A percentile compares a stretch with the other conserved stretches of the same genome.
Conservation (phyloP, 2,329 filamentous ascomycete genomes). For the Colletotrichum sansevieriae region DNA sequence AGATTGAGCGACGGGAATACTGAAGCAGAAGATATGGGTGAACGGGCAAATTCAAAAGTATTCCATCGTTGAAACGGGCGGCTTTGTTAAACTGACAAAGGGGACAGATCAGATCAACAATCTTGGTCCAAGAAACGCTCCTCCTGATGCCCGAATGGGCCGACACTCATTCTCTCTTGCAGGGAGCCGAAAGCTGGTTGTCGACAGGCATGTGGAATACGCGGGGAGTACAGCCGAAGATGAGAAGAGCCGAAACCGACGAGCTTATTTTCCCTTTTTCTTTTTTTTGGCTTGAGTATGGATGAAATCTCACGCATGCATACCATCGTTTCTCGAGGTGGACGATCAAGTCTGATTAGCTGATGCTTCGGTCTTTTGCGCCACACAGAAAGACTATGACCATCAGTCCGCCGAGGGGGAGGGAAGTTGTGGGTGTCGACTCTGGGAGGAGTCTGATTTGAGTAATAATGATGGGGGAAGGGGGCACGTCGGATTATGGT, state of each 20-base stretch:
- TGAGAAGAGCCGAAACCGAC: constrained; percentile 16
- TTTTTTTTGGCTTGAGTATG: not conserved
- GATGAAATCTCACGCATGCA: not conserved
- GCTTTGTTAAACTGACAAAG: too few relatives aligned
- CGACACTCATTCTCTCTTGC: too few relatives aligned
- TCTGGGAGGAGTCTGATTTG: not conserved
- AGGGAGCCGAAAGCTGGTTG: not conserved
- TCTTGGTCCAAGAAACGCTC: too few relatives aligned
- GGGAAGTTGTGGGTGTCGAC: not conserved
- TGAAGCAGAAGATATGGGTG: too few relatives aligned
- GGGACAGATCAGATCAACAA: too few relatives aligned
- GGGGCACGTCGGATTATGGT: not conserved
- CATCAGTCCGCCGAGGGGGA: too few relatives aligned
- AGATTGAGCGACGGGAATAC: too few relatives aligned
- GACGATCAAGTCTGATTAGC: constrained; percentile 6
- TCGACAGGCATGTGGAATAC: not conserved
- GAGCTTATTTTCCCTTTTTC: not conserved
- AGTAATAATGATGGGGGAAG: too few relatives aligned
- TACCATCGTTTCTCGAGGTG: not conserved
- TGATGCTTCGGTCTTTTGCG: constrained; percentile 3
- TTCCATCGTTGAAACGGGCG: too few relatives aligned
- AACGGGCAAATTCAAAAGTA: too few relatives aligned
- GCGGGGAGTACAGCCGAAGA: constrained; percentile 11
- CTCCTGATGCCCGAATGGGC: too few relatives aligned
- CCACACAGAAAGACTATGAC: too few relatives aligned